phyloP scores from a whole-genome alignment of 768 basidiomycete species.

The Hericium coralloides region DNA sequence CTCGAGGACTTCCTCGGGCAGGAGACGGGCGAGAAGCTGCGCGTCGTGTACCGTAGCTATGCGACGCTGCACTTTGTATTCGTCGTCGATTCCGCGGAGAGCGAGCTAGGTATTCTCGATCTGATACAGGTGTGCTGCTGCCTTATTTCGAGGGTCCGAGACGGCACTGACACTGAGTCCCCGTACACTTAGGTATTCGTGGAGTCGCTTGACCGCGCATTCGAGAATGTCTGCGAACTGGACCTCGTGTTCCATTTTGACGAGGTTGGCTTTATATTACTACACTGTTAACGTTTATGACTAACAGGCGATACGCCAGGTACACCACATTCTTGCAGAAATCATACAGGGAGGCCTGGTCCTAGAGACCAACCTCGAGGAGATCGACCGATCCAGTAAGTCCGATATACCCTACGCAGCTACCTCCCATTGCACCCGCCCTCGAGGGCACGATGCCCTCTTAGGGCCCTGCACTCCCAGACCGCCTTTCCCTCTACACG shows the following conservation, averaged over 20 bases:
- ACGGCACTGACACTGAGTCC: neutral
- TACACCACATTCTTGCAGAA: conserved; percentile 91
- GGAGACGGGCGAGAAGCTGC: conserved; percentile 50
- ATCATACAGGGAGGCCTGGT: conserved; percentile 96
- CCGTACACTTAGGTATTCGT: conserved; percentile 72
- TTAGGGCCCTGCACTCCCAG: conserved; percentile 3
- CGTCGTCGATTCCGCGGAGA: conserved; percentile 93
- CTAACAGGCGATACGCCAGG: conserved; percentile 36
- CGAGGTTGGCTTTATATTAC: conserved; percentile 47
- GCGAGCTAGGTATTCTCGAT: conserved; percentile 92
- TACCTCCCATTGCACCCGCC: neutral
- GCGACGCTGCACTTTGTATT: conserved; percentile 97
- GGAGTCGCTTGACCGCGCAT: conserved; percentile 89
- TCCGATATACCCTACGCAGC: neutral
- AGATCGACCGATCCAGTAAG: conserved; percentile 67
- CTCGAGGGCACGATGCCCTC: neutral
- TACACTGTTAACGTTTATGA: neutral
- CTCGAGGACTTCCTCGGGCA: conserved; percentile 64
- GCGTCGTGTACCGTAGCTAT: conserved; percentile 92
- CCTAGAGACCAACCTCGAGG: conserved; percentile 88
- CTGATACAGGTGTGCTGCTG: conserved; percentile 73
- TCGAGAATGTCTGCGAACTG: conserved; percentile 97
- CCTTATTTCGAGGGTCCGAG: neutral
- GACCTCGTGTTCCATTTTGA: conserved; percentile 99
- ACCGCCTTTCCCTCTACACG: neutral